Evolutionary conservation across 192 early-diverging fungal species (phyloP).

Genomic region (Coemansia sp.): DNA sequence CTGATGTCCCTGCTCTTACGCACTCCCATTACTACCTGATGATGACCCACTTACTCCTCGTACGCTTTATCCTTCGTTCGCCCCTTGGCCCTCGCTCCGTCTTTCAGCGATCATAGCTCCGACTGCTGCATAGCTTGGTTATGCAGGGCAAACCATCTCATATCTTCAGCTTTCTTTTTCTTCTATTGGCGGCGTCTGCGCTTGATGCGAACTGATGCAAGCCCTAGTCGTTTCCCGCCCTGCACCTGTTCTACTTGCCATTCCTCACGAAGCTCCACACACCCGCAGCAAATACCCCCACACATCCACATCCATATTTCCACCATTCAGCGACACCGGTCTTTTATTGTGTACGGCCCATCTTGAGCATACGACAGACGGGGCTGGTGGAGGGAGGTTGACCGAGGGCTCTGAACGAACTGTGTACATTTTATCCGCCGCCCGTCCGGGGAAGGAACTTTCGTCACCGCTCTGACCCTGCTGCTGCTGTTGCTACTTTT

Average conservation of each 20-base stretch:
- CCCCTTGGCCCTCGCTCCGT: background rate
- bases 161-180: slow-evolving; percentile 6
- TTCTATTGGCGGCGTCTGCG: background rate
- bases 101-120: background rate
- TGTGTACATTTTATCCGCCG: slow-evolving; percentile 1
- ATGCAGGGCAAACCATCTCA: background rate
- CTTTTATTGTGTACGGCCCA: background rate
- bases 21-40: background rate
- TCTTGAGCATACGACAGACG: background rate
- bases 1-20: background rate
- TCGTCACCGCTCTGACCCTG: background rate
- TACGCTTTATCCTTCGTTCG: background rate
- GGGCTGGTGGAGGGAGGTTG: background rate
- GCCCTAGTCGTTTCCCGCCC: background rate
- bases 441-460: background rate
- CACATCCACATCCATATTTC: background rate
- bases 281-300: background rate
- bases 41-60: too few relatives aligned
- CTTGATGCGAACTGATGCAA: background rate
- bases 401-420: background rate
- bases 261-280: background rate
- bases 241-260: background rate
- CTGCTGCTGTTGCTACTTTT: background rate
- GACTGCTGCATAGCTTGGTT: background rate
- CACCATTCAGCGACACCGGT: background rate